A percentile compares a stretch with the other conserved stretches of the same genome.
Conservation (phyloP, 1,284 basidiomycete species). For the Phylloboletellus chloephorus region DNA sequence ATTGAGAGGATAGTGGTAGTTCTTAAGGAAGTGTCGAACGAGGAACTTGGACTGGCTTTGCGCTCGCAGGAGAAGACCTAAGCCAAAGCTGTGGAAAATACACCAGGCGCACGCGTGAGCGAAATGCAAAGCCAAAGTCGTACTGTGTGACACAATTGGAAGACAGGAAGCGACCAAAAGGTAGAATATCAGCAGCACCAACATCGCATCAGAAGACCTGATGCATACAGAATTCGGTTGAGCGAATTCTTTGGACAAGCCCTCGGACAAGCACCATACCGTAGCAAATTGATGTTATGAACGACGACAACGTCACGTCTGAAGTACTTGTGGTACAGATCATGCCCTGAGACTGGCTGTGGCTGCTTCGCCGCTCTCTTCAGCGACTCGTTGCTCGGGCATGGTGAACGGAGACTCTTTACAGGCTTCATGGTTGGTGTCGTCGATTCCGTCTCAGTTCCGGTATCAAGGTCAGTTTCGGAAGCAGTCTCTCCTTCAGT, state of each 20-base stretch:
- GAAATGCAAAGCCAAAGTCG: conserved; percentile 63
- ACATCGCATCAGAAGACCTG: conserved; percentile 65
- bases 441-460: conserved; percentile 50
- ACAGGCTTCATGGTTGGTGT: conserved; percentile 12
- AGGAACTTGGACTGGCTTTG: conserved; percentile 87
- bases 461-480: conserved; percentile 64
- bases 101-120: conserved; percentile 84
- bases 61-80: conserved; percentile 78
- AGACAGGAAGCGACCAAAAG: conserved; percentile 43
- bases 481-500: conserved; percentile 73
- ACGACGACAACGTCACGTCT: conserved; percentile 81
- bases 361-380: conserved; percentile 12
- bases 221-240: conserved; percentile 16
- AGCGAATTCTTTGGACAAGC: conserved; percentile 16
- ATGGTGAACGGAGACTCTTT: background rate
- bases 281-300: conserved; percentile 78
- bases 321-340: conserved; percentile 88
- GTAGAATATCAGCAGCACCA: conserved; percentile 57
- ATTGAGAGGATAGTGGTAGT: conserved; percentile 74
- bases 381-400: conserved; percentile 7
- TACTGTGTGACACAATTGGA: conserved; percentile 39
- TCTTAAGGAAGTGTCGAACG: conserved; percentile 90
- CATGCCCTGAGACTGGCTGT: conserved; percentile 66
- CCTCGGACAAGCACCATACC: conserved; percentile 43
- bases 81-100: conserved; percentile 82